Percentiles rank a stretch among this genome's conserved stretches.
Conservation (phyloP, 495 filamentous ascomycete genomes). For the Trichoderma orchidacearum region DNA sequence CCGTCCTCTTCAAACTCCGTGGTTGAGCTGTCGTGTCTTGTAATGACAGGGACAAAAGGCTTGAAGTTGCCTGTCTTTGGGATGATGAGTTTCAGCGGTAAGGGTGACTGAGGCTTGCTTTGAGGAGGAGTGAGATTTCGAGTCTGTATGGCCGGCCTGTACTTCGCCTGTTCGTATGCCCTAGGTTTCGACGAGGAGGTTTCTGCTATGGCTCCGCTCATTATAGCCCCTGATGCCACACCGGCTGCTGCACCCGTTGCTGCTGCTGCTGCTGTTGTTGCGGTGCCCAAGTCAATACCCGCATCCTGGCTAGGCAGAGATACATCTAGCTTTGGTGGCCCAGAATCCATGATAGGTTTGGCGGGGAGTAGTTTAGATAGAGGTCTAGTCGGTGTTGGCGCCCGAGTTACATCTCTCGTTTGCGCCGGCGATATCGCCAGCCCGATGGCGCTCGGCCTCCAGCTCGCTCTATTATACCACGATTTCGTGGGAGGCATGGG, state of each 20-base stretch:
- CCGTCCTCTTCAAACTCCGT: conserved; percentile 36
- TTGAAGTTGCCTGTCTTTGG: conserved; percentile 1
- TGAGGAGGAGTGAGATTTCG: conserved; percentile 11
- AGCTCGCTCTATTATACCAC: conserved; percentile 7
- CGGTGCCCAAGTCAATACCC: background rate
- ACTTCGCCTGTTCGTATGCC: background rate
- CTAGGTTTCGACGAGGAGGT: background rate
- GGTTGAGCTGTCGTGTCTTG: conserved; percentile 22
- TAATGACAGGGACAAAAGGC: background rate
- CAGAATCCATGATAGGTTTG: conserved; percentile 11
- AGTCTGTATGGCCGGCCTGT: background rate
- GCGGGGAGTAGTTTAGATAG: conserved; percentile 12
- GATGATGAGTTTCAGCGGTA: background rate
- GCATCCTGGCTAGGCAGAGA: background rate
- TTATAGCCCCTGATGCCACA: background rate
- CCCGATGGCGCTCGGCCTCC: conserved; percentile 20
- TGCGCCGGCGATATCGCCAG: conserved; percentile 22
- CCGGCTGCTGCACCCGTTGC: background rate
- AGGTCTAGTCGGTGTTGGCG: background rate
- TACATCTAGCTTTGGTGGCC: conserved; percentile 4
- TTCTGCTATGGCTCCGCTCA: background rate
- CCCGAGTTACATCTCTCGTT: background rate
- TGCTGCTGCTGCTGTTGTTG: background rate
- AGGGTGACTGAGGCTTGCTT: background rate
- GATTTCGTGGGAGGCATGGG: conserved; percentile 6